Evolutionary conservation across 805 yeast species (phyloP), one percentile per base, ranked within the genome.

Genomic region (Wickerhamiella australiensis): DNA sequence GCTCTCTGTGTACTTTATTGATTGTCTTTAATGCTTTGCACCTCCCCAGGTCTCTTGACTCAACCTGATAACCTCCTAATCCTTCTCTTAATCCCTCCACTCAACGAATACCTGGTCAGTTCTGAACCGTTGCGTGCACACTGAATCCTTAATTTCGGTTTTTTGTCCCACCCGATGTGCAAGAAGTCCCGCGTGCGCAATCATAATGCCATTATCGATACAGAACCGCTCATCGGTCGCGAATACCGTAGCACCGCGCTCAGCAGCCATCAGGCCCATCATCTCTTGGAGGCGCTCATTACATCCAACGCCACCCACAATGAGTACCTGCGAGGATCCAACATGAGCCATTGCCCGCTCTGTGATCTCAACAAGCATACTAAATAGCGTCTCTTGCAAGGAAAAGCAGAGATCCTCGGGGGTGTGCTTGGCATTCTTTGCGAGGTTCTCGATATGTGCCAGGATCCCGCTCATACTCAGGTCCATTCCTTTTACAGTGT

Each of bases 301-400:
- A 57, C 95, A 86, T 0, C 98, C 98, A n/a, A 92, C 98, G 21
- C 98, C 98, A 11, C 98, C 98, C 2, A 92, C 98, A 46, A 92
- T 85, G 45, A 92, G 70, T 17, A 92, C 98, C 63, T 88, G 95
- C 53, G 76, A 76, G 3, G 94, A 75, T 57, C 81, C 80, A 2
- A 90, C 97, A 61, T 92, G 98, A 0, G 98, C 98, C 94, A 92
- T 84, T 2, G 98, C 98, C 36, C 98, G 72, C 62, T 92, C 98
- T 0, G 98, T 92, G 57, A 92, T 92, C 65, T 92, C 98, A 15
- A 92, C 96, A 53, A 92, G 73, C 98, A 92, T 92, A 9, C 96
- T 87, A 64, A 84, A 92, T 25, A 92, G 68, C 31, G 86, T 82
- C 60, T 92, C 98, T 61, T 92, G 98, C 54, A 92, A 68, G 6